Conservation (phyloP, 176 grass and related monocot species). For the Carex kokanica region DNA sequence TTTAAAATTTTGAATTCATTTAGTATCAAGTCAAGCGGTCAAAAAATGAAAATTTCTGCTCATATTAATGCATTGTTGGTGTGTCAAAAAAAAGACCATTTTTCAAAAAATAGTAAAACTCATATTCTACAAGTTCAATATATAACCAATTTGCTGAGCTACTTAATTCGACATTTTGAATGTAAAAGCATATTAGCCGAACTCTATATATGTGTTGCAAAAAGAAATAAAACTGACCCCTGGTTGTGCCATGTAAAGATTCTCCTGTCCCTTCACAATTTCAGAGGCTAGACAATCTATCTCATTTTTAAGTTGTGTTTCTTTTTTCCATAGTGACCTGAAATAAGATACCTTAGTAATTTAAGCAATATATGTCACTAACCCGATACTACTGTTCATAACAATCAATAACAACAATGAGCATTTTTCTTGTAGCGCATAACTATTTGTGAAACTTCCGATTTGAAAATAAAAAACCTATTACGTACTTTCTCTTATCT, state of each 20-base stretch:
- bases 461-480: slow-evolving; percentile 5
- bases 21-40: no score
- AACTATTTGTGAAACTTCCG: slow-evolving; percentile 11
- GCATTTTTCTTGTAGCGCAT: not conserved
- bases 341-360: not conserved
- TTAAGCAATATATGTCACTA: not conserved
- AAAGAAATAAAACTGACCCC: slow-evolving; percentile 48
- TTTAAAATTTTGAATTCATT: no score
- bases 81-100: no score
- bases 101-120: no score
- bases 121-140: no score
- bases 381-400: not conserved
- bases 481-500: slow-evolving; percentile 84
- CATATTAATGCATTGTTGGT: no score
- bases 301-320: slow-evolving; percentile 69
- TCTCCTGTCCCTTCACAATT: slow-evolving; percentile 82
- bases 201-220: not conserved
- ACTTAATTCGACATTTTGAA: no score
- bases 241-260: slow-evolving; percentile 79
- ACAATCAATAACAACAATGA: not conserved
- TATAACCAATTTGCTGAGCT: no score
- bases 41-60: no score
- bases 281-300: slow-evolving; percentile 65
- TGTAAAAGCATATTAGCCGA: no score
- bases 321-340: slow-evolving; percentile 91